These are phyloP conservation scores for Discostella pseudostelligera DNA, from an alignment of 108 stramenopile species.

Conservation along the genomic window DNA sequence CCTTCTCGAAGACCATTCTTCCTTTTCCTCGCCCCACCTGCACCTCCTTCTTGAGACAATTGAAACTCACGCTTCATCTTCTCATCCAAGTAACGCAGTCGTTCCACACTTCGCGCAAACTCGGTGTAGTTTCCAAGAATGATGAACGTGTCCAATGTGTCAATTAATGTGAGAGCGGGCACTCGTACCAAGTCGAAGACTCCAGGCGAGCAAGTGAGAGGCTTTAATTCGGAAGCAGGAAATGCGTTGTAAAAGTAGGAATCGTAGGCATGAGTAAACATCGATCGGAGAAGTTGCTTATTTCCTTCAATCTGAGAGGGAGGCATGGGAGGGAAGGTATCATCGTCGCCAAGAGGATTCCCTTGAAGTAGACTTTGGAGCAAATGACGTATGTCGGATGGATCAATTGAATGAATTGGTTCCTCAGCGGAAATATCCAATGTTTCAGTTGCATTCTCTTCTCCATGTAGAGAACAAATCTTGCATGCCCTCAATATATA, in stretches of 20 bases:
- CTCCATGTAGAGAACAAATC: constrained; percentile 15
- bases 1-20: constrained; percentile 15
- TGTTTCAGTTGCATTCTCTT: neutral
- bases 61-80: constrained; percentile 33
- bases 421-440: neutral
- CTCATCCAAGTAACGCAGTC: constrained; percentile 60
- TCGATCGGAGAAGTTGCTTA: constrained; percentile 50
- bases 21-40: neutral
- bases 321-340: constrained; percentile 61
- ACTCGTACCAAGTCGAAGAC: constrained; percentile 77
- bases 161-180: constrained; percentile 86
- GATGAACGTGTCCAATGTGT: constrained; percentile 87
- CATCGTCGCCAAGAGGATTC: constrained; percentile 5
- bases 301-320: constrained; percentile 55
- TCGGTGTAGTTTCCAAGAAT: constrained; percentile 87
- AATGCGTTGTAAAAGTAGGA: constrained; percentile 89
- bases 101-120: constrained; percentile 86
- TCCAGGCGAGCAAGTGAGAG: constrained; percentile 76
- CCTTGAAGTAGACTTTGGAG: constrained; percentile 25
- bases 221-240: constrained; percentile 85
- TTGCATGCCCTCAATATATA: constrained; percentile 28
- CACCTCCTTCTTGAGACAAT: no score
- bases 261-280: constrained; percentile 89
- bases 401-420: constrained; percentile 18
- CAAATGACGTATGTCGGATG: constrained; percentile 25